Base-by-base conservation (phyloP, 208 protist genomes). In the Acanthamoeba polyphaga region DNA sequence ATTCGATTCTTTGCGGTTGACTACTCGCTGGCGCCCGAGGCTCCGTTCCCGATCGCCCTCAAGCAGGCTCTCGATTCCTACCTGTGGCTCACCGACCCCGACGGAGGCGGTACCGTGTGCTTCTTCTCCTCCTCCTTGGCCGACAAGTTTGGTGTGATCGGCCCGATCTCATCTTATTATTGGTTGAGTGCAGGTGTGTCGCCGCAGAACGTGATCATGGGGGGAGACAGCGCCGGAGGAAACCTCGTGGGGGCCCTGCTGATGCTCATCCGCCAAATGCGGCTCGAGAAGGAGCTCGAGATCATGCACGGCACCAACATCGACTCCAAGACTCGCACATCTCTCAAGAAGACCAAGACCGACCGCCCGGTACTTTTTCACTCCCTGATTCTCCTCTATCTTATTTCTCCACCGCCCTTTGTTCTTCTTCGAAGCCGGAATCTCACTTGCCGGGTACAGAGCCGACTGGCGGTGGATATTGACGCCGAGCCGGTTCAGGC, bases 1-100 rank as follows among this genome's bases (percentile, higher is more conserved):
- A 68, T 91, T 17, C 53, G 58, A 29, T 68, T 91, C 84, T 68
- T 91, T 17, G 84, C 84, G 27, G 84, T 91, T 13, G 84, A 91
- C 51, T 91, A 91, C 84, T 91, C 84, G 5, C 24, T 91, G 22
- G 29, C 84, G 29, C 84, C 84, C 19, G 84, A 91, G 32, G 84
- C 55, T n/a, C 29, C 53, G 5, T 91, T 91, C 62, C 84, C 84
- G 29, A 68, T 68, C 5, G 84, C 84, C 51, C 84, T 91, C 84
- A 91, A 91, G 62, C 84, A 91, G 55, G 53, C 58, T 12, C 62
- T 91, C 55, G 62, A 62, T 34, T 29, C 43, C 4, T 91, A 91
- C 34, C 53, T 91, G 24, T 91, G 84, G 84, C 84, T 91, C 53
- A 91, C 62, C 38, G 53, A 68, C 29, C 53, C 53, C 58, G 68